Conservation (phyloP, 805 yeast genomes). For the Candida krabiensis region DNA sequence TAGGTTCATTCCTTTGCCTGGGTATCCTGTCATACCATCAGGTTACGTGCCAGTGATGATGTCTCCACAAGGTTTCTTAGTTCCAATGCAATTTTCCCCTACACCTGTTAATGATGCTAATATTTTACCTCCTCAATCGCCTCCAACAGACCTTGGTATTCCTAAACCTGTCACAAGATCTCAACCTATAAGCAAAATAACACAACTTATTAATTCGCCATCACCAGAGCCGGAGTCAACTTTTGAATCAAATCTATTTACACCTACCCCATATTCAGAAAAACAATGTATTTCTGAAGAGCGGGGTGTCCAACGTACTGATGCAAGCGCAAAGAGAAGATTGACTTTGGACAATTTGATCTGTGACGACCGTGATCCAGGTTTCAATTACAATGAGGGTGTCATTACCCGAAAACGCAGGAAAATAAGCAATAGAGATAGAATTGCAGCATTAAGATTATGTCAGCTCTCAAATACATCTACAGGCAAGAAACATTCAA, state of each 20-base stretch:
- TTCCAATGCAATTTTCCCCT: conserved; percentile 28
- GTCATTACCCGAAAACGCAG: not conserved
- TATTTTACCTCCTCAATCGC: conserved; percentile 1
- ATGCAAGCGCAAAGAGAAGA: no score
- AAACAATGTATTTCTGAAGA: no score
- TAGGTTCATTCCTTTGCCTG: conserved; percentile 22
- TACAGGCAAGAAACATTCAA: not conserved
- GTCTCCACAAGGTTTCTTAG: conserved; percentile 31
- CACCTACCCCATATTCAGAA: no score
- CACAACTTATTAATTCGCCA: conserved; percentile 18
- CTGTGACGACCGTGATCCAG: no score
- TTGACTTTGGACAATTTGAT: no score
- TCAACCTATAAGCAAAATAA: conserved; percentile 9
- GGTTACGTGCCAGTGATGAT: conserved; percentile 32
- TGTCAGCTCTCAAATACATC: conserved; percentile 18
- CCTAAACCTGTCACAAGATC: conserved; percentile 6
- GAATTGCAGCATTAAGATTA: conserved; percentile 16
- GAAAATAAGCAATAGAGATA: conserved; percentile 7
- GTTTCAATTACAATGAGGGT: not conserved
- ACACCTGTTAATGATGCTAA: conserved; percentile 13
- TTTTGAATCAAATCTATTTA: no score
- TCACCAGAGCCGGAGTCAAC: conserved; percentile 10
- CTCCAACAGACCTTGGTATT: not conserved
- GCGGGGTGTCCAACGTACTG: no score
- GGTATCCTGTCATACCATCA: conserved; percentile 25